These are phyloP conservation scores for Boeremia exigua DNA, from an alignment of 2,329 filamentous ascomycete species.

Conservation along the genomic window DNA sequence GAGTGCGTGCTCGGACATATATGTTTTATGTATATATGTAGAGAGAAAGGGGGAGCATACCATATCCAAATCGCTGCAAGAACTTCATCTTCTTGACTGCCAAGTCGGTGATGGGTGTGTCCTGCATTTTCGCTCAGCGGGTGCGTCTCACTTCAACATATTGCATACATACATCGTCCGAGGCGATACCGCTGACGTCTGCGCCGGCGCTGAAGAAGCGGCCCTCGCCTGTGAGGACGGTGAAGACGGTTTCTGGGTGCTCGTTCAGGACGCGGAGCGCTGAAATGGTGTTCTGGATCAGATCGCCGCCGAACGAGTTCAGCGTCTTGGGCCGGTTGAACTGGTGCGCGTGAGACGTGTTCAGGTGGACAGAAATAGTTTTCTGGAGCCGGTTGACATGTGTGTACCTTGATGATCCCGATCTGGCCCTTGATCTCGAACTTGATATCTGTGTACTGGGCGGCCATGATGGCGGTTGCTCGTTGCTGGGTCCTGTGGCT, in stretches of 20 bases:
- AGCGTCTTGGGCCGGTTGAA: slow-evolving; percentile 58
- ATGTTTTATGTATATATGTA: too few relatives aligned
- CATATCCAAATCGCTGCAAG: slow-evolving; percentile 35
- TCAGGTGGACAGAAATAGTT: not conserved
- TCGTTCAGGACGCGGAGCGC: slow-evolving; percentile 55
- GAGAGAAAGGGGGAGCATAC: slow-evolving; percentile 27
- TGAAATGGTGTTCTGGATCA: slow-evolving; percentile 52
- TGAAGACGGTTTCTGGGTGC: slow-evolving; percentile 58
- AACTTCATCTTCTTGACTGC: slow-evolving; percentile 45
- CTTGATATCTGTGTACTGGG: slow-evolving; percentile 51
- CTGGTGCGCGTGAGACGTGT: slow-evolving; percentile 24
- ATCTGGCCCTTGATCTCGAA: slow-evolving; percentile 53
- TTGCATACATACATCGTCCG: slow-evolving; percentile 20
- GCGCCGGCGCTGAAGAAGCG: slow-evolving; percentile 59
- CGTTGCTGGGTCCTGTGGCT: not conserved
- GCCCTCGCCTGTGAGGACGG: slow-evolving; percentile 58
- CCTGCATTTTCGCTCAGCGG: slow-evolving; percentile 21
- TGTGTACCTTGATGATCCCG: slow-evolving; percentile 53
- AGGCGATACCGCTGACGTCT: slow-evolving; percentile 51
- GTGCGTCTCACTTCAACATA: too few relatives aligned
- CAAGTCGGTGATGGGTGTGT: slow-evolving; percentile 25
- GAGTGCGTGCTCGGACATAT: too few relatives aligned
- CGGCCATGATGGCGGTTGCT: slow-evolving; percentile 27
- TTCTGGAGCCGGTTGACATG: not conserved
- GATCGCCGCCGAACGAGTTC: slow-evolving; percentile 56